A percentile compares a stretch with the other conserved stretches of the same genome.
phyloP scores from a whole-genome alignment of 2,329 filamentous ascomycete species.

The Massarina eburnea region DNA sequence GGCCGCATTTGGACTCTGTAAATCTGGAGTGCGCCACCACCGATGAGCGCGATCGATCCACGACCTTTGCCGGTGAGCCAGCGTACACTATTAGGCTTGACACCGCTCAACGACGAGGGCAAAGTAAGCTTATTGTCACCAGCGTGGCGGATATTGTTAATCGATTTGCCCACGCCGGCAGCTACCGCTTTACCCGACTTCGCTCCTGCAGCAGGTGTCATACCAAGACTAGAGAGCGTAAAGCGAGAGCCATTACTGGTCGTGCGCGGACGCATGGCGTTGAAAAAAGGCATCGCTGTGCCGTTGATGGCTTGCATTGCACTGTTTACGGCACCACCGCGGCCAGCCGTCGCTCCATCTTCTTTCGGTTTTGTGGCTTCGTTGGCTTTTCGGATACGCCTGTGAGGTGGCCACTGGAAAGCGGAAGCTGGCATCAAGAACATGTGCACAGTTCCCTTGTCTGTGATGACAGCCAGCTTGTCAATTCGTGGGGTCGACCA shows the following conservation, averaged over 20 bases:
- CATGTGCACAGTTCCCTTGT: constrained; percentile 92
- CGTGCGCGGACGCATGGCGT: constrained; percentile 41
- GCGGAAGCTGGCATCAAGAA: constrained; percentile 82
- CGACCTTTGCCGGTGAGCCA: constrained; percentile 67
- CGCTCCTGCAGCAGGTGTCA: constrained; percentile 51
- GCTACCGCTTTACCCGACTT: constrained; percentile 71
- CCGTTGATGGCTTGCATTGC: constrained; percentile 49
- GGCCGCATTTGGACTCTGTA: constrained; percentile 60
- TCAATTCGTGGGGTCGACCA: constrained; percentile 85
- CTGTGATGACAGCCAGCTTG: constrained; percentile 84
- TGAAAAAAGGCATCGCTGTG: constrained; percentile 44
- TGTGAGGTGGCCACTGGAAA: constrained; percentile 82
- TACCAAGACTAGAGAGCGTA: constrained; percentile 40
- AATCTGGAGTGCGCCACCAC: constrained; percentile 66
- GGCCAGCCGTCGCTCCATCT: constrained; percentile 34
- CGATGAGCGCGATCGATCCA: constrained; percentile 65
- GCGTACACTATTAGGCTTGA: constrained; percentile 62
- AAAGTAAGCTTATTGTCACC: constrained; percentile 74
- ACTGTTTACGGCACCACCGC: constrained; percentile 37
- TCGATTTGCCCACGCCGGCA: constrained; percentile 71
- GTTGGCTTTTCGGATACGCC: constrained; percentile 39
- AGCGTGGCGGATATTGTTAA: constrained; percentile 71
- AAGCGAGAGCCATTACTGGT: constrained; percentile 35
- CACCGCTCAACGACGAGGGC: constrained; percentile 57
- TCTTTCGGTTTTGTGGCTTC: constrained; percentile 31